Conservation (phyloP, 2,329 filamentous ascomycete species). For the Ophiostoma quercus region DNA sequence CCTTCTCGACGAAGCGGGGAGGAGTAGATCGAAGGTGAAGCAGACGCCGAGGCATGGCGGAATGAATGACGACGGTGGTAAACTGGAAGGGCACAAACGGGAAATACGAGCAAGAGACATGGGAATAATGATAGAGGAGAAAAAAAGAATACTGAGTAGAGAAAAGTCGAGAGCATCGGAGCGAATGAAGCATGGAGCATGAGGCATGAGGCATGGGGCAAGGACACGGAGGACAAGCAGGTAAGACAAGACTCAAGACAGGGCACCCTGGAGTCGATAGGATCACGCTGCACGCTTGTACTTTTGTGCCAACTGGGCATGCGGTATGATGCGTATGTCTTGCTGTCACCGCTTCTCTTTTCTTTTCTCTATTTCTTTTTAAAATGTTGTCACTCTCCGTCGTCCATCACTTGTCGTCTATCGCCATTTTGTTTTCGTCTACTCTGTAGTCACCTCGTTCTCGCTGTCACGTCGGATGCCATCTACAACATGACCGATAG, state of each 20-base stretch:
- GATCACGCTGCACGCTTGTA: neutral
- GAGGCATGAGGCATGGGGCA: neutral
- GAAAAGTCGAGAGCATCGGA: neutral
- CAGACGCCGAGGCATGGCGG: neutral
- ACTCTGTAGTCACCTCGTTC: neutral
- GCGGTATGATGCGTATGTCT: constrained; percentile 2
- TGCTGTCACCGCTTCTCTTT: constrained; percentile 4
- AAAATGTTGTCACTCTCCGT: neutral
- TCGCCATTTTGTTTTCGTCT: neutral
- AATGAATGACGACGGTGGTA: neutral
- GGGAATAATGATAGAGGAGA: neutral
- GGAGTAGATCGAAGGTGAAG: neutral
- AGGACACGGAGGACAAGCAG: neutral
- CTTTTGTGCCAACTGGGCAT: constrained; percentile 6
- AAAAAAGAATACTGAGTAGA: neutral
- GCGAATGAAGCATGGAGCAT: neutral
- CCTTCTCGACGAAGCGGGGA: neutral
- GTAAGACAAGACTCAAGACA: constrained; percentile 10
- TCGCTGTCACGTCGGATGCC: neutral
- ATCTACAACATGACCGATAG: neutral
- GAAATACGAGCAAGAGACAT: neutral
- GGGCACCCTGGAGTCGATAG: constrained; percentile 12
- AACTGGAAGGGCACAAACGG: neutral
- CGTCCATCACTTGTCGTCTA: neutral
- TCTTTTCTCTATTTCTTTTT: neutral